These are phyloP conservation scores for Phytophthora litchii DNA, from an alignment of 352 stramenopile species.

Conservation along the genomic window DNA sequence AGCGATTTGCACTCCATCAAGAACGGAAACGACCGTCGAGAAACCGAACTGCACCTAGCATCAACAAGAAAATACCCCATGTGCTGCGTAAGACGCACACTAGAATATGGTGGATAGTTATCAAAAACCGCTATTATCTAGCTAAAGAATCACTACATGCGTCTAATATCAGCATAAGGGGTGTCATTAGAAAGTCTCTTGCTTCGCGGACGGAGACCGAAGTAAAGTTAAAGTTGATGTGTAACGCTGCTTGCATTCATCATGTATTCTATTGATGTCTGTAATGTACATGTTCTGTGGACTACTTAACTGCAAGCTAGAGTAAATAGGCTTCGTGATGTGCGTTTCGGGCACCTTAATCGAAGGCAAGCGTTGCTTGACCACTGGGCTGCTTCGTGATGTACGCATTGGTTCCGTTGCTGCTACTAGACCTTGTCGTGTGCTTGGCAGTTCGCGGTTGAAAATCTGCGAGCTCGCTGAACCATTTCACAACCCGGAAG, in stretches of 20 bases:
- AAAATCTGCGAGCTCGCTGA: slow-evolving; percentile 45
- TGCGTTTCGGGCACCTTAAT: slow-evolving; percentile 11
- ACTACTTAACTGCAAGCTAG: slow-evolving; percentile 7
- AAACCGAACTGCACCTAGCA: too few species aligned
- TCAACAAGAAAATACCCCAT: too few species aligned
- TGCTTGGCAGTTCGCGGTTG: slow-evolving; percentile 22
- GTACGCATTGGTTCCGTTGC: slow-evolving; percentile 8
- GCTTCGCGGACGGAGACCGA: too few species aligned
- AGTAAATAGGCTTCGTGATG: slow-evolving; percentile 13
- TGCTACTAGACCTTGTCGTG: slow-evolving; percentile 4
- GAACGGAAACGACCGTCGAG: too few species aligned
- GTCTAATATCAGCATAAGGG: too few species aligned
- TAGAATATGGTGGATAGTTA: too few species aligned
- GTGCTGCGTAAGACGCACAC: too few species aligned
- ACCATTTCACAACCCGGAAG: slow-evolving; percentile 61
- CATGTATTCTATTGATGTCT: slow-evolving; percentile 14
- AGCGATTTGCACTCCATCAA: slow-evolving; percentile 20
- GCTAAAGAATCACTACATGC: too few species aligned
- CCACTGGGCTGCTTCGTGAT: slow-evolving; percentile 33
- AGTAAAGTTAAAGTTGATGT: too few species aligned
- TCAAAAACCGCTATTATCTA: too few species aligned
- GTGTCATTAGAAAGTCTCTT: too few species aligned
- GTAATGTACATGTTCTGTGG: slow-evolving; percentile 14
- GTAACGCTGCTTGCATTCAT: too few species aligned
- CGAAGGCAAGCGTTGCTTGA: slow-evolving; percentile 26